Percentiles rank a stretch among this genome's conserved stretches.
phyloP scores from a whole-genome alignment of 345 rosid species.

The Hibiscus syriacus region DNA sequence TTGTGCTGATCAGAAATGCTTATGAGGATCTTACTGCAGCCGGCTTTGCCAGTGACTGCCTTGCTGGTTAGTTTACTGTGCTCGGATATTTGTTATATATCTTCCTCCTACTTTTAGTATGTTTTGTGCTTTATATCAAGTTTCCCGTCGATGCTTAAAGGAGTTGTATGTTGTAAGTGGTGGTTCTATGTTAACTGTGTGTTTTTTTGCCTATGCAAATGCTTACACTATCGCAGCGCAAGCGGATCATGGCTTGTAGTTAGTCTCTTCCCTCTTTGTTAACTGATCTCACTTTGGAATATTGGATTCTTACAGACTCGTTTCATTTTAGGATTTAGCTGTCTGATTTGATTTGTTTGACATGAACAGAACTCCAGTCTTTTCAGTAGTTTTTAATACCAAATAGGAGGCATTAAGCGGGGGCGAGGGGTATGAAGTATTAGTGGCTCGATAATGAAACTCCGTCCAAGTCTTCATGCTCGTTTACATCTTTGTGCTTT shows the following conservation, averaged over 20 bases:
- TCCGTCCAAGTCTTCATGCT: background rate
- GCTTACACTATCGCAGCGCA: background rate
- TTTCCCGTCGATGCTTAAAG: background rate
- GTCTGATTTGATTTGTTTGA: background rate
- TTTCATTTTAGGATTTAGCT: background rate
- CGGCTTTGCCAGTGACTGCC: slow-evolving; percentile 30
- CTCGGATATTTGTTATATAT: background rate
- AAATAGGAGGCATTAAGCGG: background rate
- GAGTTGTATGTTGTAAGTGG: background rate
- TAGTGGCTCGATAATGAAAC: background rate
- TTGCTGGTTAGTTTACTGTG: slow-evolving; percentile 36
- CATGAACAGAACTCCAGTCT: background rate
- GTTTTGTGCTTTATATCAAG: background rate
- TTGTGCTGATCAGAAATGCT: slow-evolving; percentile 36
- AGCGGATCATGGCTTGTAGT: background rate
- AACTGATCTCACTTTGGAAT: background rate
- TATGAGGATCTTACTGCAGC: slow-evolving; percentile 40
- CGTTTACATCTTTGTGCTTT: background rate
- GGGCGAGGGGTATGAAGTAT: background rate
- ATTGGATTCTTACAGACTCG: background rate
- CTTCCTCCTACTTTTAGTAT: background rate
- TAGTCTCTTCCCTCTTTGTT: background rate
- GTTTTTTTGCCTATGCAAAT: background rate
- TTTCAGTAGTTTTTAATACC: background rate
- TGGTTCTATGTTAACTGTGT: background rate